Percentiles rank a stretch among this genome's conserved stretches.
phyloP scores from a whole-genome alignment of 495 filamentous ascomycete genomes.

The Aspergillus conjunctus region DNA sequence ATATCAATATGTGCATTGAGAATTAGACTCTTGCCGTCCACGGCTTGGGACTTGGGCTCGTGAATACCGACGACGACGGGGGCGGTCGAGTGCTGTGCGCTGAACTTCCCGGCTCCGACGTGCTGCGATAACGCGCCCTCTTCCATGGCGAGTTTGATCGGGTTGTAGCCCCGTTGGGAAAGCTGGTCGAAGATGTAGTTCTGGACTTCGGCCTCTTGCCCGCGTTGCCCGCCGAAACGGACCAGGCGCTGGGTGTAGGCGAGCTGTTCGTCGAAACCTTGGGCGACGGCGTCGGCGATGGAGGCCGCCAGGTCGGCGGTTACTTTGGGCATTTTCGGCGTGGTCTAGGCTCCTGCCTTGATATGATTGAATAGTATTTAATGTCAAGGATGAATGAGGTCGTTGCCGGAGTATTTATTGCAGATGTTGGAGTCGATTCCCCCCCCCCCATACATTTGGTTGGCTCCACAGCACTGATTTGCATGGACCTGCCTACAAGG shows the following conservation, averaged over 20 bases:
- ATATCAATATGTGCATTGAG: slow-evolving; percentile 12
- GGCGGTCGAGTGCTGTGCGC: slow-evolving; percentile 7
- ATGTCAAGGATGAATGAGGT: too few species aligned
- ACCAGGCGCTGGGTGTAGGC: slow-evolving; percentile 12
- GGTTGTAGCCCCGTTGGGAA: slow-evolving; percentile 5
- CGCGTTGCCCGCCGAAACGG: slow-evolving; percentile 7
- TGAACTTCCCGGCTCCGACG: background rate
- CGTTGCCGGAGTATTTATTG: too few species aligned
- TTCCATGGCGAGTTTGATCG: slow-evolving; percentile 7
- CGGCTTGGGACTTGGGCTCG: slow-evolving; percentile 3
- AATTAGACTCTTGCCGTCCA: slow-evolving; percentile 8
- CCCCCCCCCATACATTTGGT: too few species aligned
- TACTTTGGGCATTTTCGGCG: slow-evolving; percentile 5
- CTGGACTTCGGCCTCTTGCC: slow-evolving; percentile 6
- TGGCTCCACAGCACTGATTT: too few species aligned
- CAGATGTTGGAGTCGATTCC: too few species aligned
- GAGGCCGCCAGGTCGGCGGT: slow-evolving; percentile 3
- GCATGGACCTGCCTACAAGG: too few species aligned
- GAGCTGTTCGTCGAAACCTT: slow-evolving; percentile 6
- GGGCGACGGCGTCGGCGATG: slow-evolving; percentile 8
- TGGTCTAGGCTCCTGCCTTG: background rate
- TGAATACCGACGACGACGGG: slow-evolving; percentile 10
- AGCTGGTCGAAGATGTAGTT: slow-evolving; percentile 1
- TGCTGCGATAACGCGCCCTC: slow-evolving; percentile 2
- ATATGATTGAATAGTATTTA: too few species aligned